These are phyloP conservation scores for Batkoa obscura DNA, from an alignment of 371 early-diverging fungal species.

Conservation along the genomic window DNA sequence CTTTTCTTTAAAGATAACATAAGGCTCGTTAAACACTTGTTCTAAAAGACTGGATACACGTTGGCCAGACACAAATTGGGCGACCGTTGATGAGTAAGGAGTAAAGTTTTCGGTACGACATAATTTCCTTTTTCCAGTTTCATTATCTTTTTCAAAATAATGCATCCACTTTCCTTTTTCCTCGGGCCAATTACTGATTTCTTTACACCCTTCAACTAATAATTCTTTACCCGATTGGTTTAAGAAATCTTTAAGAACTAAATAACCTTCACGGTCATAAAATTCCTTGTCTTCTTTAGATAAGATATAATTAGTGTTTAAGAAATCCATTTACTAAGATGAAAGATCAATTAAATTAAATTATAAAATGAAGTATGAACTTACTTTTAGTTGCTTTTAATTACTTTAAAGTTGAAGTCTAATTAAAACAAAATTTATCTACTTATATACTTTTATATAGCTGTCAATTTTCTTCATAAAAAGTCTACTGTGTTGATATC, in stretches of 20 bases:
- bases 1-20: slow-evolving; percentile 33
- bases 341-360: neutral
- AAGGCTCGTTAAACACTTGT: slow-evolving; percentile 22
- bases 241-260: neutral
- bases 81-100: neutral
- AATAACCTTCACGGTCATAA: neutral
- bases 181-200: neutral
- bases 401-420: neutral
- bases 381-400: neutral
- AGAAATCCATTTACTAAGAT: neutral
- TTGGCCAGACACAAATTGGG: neutral
- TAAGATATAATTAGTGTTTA: neutral
- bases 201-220: neutral
- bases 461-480: neutral
- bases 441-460: neutral
- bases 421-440: neutral
- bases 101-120: neutral
- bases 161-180: neutral
- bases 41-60: slow-evolving; percentile 10
- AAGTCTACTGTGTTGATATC: neutral
- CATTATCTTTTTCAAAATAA: neutral
- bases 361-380: neutral
- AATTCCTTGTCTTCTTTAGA: neutral
- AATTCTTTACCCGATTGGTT: neutral
- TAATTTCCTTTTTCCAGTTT: neutral